Base-by-base conservation (phyloP, 129 eudicot genomes). In the Helianthus annuus region DNA sequence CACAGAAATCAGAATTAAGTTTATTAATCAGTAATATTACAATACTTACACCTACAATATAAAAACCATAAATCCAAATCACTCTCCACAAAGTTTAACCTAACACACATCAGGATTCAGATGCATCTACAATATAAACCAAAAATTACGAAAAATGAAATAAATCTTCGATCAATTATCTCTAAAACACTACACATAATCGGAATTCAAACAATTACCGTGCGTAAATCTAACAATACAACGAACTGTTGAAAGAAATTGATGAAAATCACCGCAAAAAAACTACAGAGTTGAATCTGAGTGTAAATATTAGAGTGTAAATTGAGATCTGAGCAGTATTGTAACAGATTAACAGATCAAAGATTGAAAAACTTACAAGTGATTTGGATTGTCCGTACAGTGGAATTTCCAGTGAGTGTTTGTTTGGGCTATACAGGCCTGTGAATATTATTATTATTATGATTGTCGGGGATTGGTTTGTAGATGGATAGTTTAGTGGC, bases 311-410 rank as follows among this genome's bases (percentile, higher is more conserved):
- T 27, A 27, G 32, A 27, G 32, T 27, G 32, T 32, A 32, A 32
- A 48, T 39, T 69, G 14, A 73, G 65, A 74, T 74, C 71, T 74
- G 40, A 64, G 22, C 54, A 22, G 17, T 8, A 34, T 36, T 4
- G 10, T n/a, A 14, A 45, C 4, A 14, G 8, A 57, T 15, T 19
- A 36, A 63, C 19, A 12, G 53, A 73, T 48, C 42, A 49, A 38
- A 62, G 49, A 17, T 36, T 49, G 4, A 48, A 63, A 51, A 10
- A 64, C 64, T 74, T 67, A 76, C 60, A 11, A 68, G 62, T 46
- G 75, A 76, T 76, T 76, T 16, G 45, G 60, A 57, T 36, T 58
- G 80, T 76, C 80, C 69, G 80, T 76, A 68, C 74, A 76, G 14
- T 68, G 4, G 44, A 11, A 49, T 4, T 10, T 36, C 38, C 57